Percentiles rank a stretch among this genome's conserved stretches.
Evolutionary conservation across 2,329 filamentous ascomycete genomes (phyloP).

Genomic region (Neopestalotiopsis rosae): DNA sequence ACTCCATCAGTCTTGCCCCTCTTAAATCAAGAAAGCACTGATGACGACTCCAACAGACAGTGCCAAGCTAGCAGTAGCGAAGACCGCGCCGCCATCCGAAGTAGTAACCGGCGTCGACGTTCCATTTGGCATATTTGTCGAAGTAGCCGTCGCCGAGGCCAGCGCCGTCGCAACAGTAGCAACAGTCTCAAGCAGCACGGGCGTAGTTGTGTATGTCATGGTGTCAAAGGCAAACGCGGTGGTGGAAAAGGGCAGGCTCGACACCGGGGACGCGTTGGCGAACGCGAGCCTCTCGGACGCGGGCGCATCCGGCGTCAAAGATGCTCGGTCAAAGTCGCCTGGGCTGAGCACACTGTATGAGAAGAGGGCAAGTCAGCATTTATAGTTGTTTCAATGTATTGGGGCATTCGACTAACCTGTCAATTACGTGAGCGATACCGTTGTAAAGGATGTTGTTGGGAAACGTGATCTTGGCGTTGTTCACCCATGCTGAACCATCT

Average conservation of each 20-base stretch:
- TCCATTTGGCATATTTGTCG: background rate
- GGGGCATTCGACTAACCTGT: slow-evolving; percentile 27
- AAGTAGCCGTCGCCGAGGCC: background rate
- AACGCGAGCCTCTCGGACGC: slow-evolving; percentile 34
- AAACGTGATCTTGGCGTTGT: slow-evolving; percentile 36
- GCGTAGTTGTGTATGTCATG: slow-evolving; percentile 32
- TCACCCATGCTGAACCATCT: slow-evolving; percentile 37
- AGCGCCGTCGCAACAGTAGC: slow-evolving; percentile 27
- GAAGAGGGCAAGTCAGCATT: background rate
- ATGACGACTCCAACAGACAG: slow-evolving; percentile 8
- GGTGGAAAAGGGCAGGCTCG: slow-evolving; percentile 31
- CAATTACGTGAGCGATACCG: slow-evolving; percentile 38
- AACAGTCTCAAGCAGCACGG: slow-evolving; percentile 32
- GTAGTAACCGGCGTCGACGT: background rate
- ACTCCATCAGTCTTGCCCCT: too few relatives aligned
- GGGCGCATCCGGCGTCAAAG: slow-evolving; percentile 28
- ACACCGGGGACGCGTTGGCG: slow-evolving; percentile 29
- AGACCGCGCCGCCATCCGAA: background rate
- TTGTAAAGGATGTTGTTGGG: slow-evolving; percentile 38
- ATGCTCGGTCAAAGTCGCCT: slow-evolving; percentile 30
- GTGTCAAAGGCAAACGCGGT: slow-evolving; percentile 29
- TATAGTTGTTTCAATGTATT: fast-evolving
- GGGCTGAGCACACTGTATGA: slow-evolving; percentile 33
- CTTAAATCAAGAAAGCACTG: slow-evolving; percentile 8
- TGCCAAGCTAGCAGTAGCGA: background rate